Conservation (phyloP, 352 stramenopile species). For the Pythium folliculosum region DNA sequence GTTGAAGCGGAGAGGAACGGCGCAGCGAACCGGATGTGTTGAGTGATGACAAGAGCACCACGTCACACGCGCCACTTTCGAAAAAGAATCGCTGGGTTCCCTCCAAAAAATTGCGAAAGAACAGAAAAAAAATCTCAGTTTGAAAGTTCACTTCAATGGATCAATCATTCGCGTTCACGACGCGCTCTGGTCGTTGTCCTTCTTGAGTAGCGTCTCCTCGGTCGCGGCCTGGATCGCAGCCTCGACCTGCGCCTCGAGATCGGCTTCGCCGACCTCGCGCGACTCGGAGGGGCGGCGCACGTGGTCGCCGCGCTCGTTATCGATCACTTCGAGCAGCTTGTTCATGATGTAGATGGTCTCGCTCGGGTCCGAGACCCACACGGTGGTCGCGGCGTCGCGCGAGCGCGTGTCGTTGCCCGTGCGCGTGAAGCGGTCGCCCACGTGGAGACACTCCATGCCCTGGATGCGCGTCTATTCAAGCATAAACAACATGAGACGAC, state of each 20-base stretch:
- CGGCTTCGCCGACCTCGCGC: slow-evolving; percentile 31
- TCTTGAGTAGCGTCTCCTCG: slow-evolving; percentile 26
- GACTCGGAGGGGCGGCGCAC: slow-evolving; percentile 23
- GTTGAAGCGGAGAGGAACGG: neutral
- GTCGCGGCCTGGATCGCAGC: slow-evolving; percentile 70
- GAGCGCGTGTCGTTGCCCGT: slow-evolving; percentile 95
- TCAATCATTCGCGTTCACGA: neutral
- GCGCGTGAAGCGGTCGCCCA: slow-evolving; percentile 92
- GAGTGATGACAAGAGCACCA: neutral
- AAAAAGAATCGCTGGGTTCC: too few relatives aligned
- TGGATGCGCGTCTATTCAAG: slow-evolving; percentile 62
- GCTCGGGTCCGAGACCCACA: slow-evolving; percentile 95
- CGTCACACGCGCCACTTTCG: too few relatives aligned
- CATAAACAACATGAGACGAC: neutral
- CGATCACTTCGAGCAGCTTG: slow-evolving; percentile 81
- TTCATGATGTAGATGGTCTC: slow-evolving; percentile 96
- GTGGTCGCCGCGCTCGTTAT: slow-evolving; percentile 42
- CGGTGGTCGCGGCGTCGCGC: slow-evolving; percentile 89
- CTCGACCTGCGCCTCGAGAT: slow-evolving; percentile 56
- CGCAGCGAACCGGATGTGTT: neutral
- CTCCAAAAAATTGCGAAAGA: too few relatives aligned
- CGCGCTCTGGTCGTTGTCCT: neutral
- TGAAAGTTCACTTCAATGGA: too few relatives aligned
- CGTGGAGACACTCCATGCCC: slow-evolving; percentile 91
- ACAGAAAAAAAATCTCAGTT: neutral